Base-by-base conservation (phyloP, 2,329 filamentous ascomycete genomes). In the Orbilia brochopaga region DNA sequence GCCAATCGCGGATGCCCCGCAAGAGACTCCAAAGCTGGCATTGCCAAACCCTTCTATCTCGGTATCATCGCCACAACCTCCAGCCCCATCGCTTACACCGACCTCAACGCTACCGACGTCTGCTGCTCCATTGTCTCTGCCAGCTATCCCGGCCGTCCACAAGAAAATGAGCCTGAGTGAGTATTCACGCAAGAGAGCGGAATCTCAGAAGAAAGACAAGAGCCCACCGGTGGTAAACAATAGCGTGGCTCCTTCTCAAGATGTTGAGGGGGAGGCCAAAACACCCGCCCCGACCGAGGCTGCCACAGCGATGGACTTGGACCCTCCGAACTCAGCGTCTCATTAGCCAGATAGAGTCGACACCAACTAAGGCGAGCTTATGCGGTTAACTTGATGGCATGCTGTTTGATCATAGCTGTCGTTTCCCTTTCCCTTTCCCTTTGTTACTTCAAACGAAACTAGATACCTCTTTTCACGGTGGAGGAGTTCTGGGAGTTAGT, bases 401-500 rank as follows among this genome's bases (percentile, higher is more conserved):
- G n/a, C 59, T 60, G 21, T 64, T 30, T 53, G 40, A 50, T 53
- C 19, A 48, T 17, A 15, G 40, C 54, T 65, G 30, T 52, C 27
- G n/a, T 58, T 58, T 48, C 19, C 37, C 21, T 11, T 44, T 44
- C 19, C 17, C 21, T 11, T 48, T 48, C 44, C 44, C 27, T 57
- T 72, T n/a, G 24, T 64, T 63, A 48, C 57, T 64, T 58, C 37
- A 23, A 21, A 72, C 44, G 60, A 65, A 53, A 55, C 57, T 72
- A 72, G 67, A 72, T 72, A 72, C 67, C 60, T 70, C 35, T 63
- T 52, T 53, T 72, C 44, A 57, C 40, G 67, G 55, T 44, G 58
- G 60, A 37, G 67, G 67, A 65, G 67, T 72, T 72, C 57, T 27
- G 15, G 44, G 44, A 54, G 30, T 53, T 15, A 2, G 19, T 23